A percentile compares a stretch with the other conserved stretches of the same genome.
Conservation (phyloP, 108 stramenopile species). For the Cyclostephanos invisitatus region DNA sequence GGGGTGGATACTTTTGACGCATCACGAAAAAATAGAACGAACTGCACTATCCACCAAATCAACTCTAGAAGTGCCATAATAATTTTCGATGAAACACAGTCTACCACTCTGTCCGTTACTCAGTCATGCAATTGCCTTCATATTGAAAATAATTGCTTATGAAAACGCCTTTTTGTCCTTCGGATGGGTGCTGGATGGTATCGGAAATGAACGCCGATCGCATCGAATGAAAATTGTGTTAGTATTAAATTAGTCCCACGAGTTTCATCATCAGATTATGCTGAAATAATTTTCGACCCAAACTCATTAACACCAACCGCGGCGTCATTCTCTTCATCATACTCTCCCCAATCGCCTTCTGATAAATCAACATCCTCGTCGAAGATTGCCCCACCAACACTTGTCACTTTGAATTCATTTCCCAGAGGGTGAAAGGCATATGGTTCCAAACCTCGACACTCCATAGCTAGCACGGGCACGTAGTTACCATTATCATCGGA, state of each 20-base stretch:
- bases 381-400: conserved; percentile 66
- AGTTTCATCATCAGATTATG: neutral
- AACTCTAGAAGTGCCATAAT: too few species aligned
- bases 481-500: conserved; percentile 73
- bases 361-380: conserved; percentile 83
- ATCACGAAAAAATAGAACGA: neutral
- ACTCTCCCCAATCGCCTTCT: conserved; percentile 89
- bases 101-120: too few species aligned
- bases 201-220: neutral
- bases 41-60: too few species aligned
- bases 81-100: too few species aligned
- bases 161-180: too few species aligned
- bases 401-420: conserved; percentile 74
- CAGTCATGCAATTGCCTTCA: too few species aligned
- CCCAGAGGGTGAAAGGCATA: conserved; percentile 84
- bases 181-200: neutral
- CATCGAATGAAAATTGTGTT: neutral
- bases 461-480: conserved; percentile 72
- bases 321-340: conserved; percentile 83
- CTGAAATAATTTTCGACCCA: conserved; percentile 66
- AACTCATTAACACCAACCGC: conserved; percentile 65
- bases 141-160: too few species aligned
- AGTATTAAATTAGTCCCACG: neutral
- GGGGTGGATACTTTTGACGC: conserved; percentile 17
- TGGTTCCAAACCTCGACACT: conserved; percentile 79